phyloP scores from a whole-genome alignment of 306 rosid species.

The Luffa aegyptiaca region DNA sequence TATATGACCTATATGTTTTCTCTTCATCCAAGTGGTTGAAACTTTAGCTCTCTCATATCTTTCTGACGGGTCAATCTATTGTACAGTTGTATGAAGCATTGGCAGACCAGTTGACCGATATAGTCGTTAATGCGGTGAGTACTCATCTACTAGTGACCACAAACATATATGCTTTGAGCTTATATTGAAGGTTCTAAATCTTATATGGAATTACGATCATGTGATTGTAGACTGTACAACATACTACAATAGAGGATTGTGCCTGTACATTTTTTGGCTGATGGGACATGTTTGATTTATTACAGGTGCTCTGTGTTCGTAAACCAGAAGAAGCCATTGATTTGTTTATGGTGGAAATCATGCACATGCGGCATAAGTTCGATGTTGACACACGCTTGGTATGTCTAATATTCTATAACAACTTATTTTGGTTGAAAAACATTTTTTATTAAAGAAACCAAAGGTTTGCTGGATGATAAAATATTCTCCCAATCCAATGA shows the following conservation, averaged over 20 bases:
- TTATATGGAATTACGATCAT: background rate
- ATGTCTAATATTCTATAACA: constrained; percentile 9
- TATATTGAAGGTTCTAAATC: background rate
- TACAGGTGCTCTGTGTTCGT: constrained; percentile 73
- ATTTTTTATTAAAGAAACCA: background rate
- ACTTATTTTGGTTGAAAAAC: background rate
- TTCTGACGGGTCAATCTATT: constrained; percentile 1
- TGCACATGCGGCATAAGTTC: constrained; percentile 98
- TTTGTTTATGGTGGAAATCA: constrained; percentile 93
- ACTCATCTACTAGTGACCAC: background rate
- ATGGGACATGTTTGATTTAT: constrained; percentile 8
- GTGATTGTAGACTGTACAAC: background rate
- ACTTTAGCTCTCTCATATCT: background rate
- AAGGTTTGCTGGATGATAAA: background rate
- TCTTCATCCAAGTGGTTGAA: background rate
- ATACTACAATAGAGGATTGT: background rate
- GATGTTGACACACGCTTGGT: constrained; percentile 95
- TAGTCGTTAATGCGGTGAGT: constrained; percentile 79
- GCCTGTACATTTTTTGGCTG: background rate
- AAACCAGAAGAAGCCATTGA: constrained; percentile 85
- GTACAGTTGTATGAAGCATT: constrained; percentile 78
- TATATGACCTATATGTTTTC: background rate
- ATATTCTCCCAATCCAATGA: background rate
- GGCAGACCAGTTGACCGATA: constrained; percentile 86
- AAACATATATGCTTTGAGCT: background rate